These are phyloP conservation scores for Pyrenula aspistea DNA, from an alignment of 495 filamentous ascomycete species.

Conservation along the genomic window DNA sequence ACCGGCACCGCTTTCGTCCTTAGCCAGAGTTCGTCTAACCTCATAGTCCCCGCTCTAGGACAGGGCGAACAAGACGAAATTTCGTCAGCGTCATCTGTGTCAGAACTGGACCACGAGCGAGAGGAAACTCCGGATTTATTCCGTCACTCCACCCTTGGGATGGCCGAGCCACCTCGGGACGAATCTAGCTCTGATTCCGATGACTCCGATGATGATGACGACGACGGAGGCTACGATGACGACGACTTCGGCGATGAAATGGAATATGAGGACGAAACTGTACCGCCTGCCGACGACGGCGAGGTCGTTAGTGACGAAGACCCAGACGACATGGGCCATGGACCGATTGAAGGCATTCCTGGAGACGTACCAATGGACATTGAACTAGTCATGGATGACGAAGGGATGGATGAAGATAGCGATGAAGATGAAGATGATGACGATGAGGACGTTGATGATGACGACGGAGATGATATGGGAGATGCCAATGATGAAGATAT, in stretches of 20 bases:
- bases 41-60: slow-evolving; percentile 44
- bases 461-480: slow-evolving; percentile 47
- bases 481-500: slow-evolving; percentile 44
- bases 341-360: slow-evolving; percentile 71
- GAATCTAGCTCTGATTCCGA: slow-evolving; percentile 55
- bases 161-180: slow-evolving; percentile 77
- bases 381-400: slow-evolving; percentile 74
- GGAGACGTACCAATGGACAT: slow-evolving; percentile 68
- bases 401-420: slow-evolving; percentile 48
- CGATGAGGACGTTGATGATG: slow-evolving; percentile 44
- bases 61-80: slow-evolving; percentile 79
- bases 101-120: slow-evolving; percentile 74
- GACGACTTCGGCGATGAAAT: slow-evolving; percentile 78
- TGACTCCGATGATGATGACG: slow-evolving; percentile 58
- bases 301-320: slow-evolving; percentile 86
- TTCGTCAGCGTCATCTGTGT: slow-evolving; percentile 78
- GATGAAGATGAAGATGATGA: slow-evolving; percentile 45
- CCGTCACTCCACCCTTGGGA: slow-evolving; percentile 87
- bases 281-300: slow-evolving; percentile 59
- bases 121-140: slow-evolving; percentile 97
- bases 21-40: slow-evolving; percentile 65
- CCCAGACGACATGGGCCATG: slow-evolving; percentile 68
- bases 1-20: slow-evolving; percentile 78
- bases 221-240: slow-evolving; percentile 77
- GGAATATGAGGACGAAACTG: slow-evolving; percentile 75